Conservation (phyloP, 257 asterid genomes). For the Capsicum baccatum region DNA sequence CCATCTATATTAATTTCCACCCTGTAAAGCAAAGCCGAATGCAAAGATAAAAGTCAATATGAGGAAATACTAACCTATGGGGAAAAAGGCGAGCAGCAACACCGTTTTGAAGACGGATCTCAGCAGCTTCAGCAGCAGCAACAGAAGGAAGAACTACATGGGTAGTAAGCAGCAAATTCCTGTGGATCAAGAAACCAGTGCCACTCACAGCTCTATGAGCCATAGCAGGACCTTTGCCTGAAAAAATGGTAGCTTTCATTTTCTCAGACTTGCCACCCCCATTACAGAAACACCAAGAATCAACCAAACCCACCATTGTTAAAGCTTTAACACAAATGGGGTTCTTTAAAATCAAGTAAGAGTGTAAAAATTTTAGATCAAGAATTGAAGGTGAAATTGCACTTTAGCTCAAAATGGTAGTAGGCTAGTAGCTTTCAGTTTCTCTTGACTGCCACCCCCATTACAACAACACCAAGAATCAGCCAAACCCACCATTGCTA, state of each 20-base stretch:
- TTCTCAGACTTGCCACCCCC: conserved; percentile 98
- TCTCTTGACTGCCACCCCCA: no score
- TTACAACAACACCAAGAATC: no score
- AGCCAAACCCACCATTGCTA: no score
- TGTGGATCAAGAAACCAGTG: conserved; percentile 92
- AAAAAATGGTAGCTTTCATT: conserved; percentile 72
- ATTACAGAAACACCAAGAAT: conserved; percentile 93
- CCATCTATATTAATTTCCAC: conserved; percentile 7
- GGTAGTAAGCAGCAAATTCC: conserved; percentile 90
- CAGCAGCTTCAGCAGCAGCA: conserved; percentile 85
- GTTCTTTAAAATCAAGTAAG: background rate
- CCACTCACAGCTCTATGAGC: conserved; percentile 64
- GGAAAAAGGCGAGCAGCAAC: conserved; percentile 77
- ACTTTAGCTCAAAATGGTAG: conserved; percentile 31
- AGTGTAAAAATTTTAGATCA: conserved; percentile 47
- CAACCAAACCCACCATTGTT: conserved; percentile 77
- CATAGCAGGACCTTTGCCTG: conserved; percentile 82
- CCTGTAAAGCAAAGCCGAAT: background rate
- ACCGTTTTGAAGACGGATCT: conserved; percentile 90
- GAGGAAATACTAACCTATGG: conserved; percentile 62
- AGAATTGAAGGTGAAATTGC: conserved; percentile 41
- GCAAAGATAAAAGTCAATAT: background rate
- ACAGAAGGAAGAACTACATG: conserved; percentile 84
- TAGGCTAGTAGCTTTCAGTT: background rate
- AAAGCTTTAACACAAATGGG: conserved; percentile 20